Evolutionary conservation across 352 stramenopile species (phyloP).

Genomic region (Phytophthora constricta): DNA sequence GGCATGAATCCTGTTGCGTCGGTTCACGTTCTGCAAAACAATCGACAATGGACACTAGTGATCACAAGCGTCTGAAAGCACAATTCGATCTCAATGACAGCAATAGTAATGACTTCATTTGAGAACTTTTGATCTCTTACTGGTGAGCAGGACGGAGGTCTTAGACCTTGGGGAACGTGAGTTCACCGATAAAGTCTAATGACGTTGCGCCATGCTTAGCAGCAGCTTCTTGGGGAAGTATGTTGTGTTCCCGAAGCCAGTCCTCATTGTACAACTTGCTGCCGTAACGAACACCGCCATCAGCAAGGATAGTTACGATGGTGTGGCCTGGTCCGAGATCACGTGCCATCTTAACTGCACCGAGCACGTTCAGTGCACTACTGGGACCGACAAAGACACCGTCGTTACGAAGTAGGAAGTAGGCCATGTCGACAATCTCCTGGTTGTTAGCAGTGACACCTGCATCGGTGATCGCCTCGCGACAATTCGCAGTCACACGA

Average conservation of each 20-base stretch:
- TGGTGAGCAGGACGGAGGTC: background rate
- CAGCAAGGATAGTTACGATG: conserved; percentile 76
- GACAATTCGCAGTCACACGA: conserved; percentile 94
- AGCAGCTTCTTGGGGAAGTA: conserved; percentile 29
- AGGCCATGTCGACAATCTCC: conserved; percentile 95
- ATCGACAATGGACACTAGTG: background rate
- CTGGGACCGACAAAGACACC: conserved; percentile 90
- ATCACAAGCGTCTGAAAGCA: background rate
- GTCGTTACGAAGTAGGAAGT: conserved; percentile 90
- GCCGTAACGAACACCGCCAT: conserved; percentile 70
- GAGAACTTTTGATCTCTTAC: background rate
- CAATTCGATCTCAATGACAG: background rate
- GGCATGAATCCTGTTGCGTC: conserved; percentile 20
- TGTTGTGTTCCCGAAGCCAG: conserved; percentile 58
- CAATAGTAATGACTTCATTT: background rate
- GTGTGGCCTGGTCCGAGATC: conserved; percentile 58
- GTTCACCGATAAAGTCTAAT: conserved; percentile 33
- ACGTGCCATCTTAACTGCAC: conserved; percentile 72
- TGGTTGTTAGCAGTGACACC: conserved; percentile 93
- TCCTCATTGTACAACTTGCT: conserved; percentile 79
- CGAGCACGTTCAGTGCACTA: conserved; percentile 68
- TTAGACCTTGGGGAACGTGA: conserved; percentile 31
- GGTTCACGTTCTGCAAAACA: conserved; percentile 4
- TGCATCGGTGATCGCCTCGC: conserved; percentile 88
- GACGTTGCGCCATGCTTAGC: conserved; percentile 10